Conservation (phyloP, 2,329 filamentous ascomycete species). For the Xylariaceae sp. region DNA sequence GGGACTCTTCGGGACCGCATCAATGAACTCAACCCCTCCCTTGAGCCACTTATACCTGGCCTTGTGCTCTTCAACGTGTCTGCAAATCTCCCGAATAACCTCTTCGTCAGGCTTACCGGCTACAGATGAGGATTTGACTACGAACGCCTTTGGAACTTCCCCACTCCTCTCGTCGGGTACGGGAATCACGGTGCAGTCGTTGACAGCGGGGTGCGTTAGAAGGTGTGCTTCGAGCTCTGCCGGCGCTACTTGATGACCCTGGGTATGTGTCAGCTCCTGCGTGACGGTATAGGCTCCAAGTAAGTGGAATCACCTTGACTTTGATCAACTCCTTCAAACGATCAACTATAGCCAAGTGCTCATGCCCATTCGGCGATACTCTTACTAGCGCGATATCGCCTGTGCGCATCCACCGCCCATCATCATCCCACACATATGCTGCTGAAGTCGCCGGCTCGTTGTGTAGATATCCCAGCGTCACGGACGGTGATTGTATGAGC, state of each 20-base stretch:
- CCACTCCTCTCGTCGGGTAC: constrained; percentile 59
- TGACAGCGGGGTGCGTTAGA: constrained; percentile 69
- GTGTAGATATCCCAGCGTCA: constrained; percentile 80
- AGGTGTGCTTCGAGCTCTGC: constrained; percentile 80
- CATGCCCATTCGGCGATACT: constrained; percentile 59
- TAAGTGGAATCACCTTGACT: constrained; percentile 41
- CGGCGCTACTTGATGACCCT: constrained; percentile 76
- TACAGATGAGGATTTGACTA: constrained; percentile 51
- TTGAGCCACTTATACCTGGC: constrained; percentile 57
- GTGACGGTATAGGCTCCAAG: background rate
- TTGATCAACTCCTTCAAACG: constrained; percentile 55
- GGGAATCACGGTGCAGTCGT: constrained; percentile 75
- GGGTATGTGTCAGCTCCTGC: background rate
- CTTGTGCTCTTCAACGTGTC: constrained; percentile 54
- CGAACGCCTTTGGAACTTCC: constrained; percentile 64
- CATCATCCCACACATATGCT: constrained; percentile 65
- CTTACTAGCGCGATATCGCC: constrained; percentile 78
- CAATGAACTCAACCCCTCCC: constrained; percentile 51
- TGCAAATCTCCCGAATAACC: constrained; percentile 41
- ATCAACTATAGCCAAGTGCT: constrained; percentile 83
- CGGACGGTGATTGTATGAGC: constrained; percentile 69
- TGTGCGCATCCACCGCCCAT: constrained; percentile 74
- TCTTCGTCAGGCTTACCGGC: constrained; percentile 33
- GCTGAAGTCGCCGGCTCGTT: constrained; percentile 79
- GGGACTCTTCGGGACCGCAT: constrained; percentile 59